Conservation (phyloP, 2,329 filamentous ascomycete genomes). For the Fusarium zealandicum region DNA sequence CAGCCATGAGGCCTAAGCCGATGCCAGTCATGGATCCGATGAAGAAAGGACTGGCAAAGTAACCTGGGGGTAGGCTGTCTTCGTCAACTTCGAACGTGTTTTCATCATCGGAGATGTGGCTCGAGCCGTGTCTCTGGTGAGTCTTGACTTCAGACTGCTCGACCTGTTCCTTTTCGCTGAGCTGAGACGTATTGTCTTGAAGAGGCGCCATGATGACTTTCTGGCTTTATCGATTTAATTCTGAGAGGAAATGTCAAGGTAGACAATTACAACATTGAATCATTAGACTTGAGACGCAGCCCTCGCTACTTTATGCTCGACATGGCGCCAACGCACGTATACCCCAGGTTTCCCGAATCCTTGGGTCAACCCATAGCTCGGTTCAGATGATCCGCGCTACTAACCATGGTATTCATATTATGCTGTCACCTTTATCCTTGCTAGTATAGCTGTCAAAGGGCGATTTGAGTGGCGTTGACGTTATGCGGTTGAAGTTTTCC, state of each 20-base stretch:
- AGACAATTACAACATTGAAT: not conserved
- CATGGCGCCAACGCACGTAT: not conserved
- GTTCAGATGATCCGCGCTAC: slow-evolving; percentile 13
- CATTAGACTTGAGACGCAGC: not conserved
- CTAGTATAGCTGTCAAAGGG: not conserved
- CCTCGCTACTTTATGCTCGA: not conserved
- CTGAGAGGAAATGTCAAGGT: too few relatives aligned
- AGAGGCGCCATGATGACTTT: not conserved
- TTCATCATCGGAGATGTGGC: slow-evolving; percentile 14
- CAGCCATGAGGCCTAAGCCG: slow-evolving; percentile 39
- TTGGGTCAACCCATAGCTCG: slow-evolving; percentile 1
- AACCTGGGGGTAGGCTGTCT: slow-evolving; percentile 32
- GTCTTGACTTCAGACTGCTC: slow-evolving; percentile 2
- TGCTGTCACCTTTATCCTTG: not conserved
- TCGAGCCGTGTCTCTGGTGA: not conserved
- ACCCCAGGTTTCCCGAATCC: not conserved
- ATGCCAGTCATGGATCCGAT: slow-evolving; percentile 39
- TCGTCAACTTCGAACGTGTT: slow-evolving; percentile 32
- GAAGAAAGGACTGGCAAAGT: slow-evolving; percentile 41
- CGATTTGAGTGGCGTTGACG: slow-evolving; percentile 1
- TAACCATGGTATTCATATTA: not conserved
- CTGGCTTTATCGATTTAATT: too few relatives aligned
- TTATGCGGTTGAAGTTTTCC: slow-evolving; percentile 18
- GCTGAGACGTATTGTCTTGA: slow-evolving; percentile 6
- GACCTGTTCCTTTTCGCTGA: slow-evolving; percentile 16